Conservation (phyloP, 768 basidiomycete genomes). For the Mycena belliarum region DNA sequence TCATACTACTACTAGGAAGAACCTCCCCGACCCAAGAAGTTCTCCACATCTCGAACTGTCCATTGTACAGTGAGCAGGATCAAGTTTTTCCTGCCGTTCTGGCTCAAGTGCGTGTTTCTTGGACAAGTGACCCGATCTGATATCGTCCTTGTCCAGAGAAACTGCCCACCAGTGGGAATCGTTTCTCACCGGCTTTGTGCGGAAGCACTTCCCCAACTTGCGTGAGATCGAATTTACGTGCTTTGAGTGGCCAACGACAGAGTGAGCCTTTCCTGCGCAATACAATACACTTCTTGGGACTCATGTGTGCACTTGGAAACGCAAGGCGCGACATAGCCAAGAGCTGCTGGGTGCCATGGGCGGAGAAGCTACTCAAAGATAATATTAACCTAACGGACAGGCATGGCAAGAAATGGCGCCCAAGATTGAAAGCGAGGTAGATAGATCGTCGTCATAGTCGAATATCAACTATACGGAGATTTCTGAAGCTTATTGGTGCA, state of each 20-base stretch:
- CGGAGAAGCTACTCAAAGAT: slow-evolving; percentile 2
- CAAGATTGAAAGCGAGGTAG: background rate
- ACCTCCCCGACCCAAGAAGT: background rate
- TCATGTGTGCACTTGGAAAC: background rate
- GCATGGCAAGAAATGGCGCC: slow-evolving; percentile 16
- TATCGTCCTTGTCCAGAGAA: no score
- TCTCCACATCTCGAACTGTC: background rate
- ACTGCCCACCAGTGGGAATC: slow-evolving; percentile 2
- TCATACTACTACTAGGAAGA: background rate
- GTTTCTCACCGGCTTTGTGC: background rate
- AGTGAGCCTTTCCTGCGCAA: background rate
- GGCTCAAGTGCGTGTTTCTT: background rate
- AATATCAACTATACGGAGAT: no score
- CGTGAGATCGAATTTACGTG: background rate
- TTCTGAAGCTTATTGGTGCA: no score
- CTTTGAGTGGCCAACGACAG: slow-evolving; percentile 8
- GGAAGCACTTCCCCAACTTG: slow-evolving; percentile 2
- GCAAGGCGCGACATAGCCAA: slow-evolving; percentile 9
- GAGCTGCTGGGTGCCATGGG: slow-evolving; percentile 17
- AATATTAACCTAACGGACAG: slow-evolving; percentile 5
- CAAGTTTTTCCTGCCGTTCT: background rate
- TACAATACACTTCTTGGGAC: background rate
- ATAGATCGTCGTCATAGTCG: no score
- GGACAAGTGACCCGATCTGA: no score
- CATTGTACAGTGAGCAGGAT: background rate